Evolutionary conservation across 352 stramenopile genomes (phyloP).

Genomic region (Pythium guiyangense): DNA sequence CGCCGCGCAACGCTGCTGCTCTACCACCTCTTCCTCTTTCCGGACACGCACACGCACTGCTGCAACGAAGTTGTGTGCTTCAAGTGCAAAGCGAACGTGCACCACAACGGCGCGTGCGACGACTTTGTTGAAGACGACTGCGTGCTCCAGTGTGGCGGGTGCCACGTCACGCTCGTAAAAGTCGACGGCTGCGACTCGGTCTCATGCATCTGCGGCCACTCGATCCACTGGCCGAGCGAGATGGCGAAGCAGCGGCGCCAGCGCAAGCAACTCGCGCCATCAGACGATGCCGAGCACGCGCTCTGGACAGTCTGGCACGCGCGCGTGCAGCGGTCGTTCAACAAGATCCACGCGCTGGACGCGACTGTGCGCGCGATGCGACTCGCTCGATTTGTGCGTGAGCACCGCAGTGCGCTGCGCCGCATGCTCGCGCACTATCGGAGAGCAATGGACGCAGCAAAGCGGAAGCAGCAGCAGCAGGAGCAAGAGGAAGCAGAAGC

Average conservation of each 20-base stretch:
- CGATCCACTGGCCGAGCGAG: constrained; percentile 47
- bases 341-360: constrained; percentile 24
- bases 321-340: constrained; percentile 8
- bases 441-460: constrained; percentile 12
- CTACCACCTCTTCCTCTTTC: constrained; percentile 35
- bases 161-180: constrained; percentile 55
- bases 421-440: constrained; percentile 18
- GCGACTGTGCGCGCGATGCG: constrained; percentile 27
- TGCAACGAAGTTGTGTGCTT: constrained; percentile 45
- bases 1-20: constrained; percentile 46
- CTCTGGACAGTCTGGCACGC: constrained; percentile 31
- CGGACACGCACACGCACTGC: constrained; percentile 42
- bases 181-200: constrained; percentile 56
- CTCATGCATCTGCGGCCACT: constrained; percentile 42
- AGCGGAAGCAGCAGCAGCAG: constrained; percentile 12
- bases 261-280: constrained; percentile 36
- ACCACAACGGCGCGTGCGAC: constrained; percentile 41
- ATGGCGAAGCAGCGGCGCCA: constrained; percentile 44
- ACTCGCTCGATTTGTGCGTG: constrained; percentile 24
- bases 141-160: constrained; percentile 48
- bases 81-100: constrained; percentile 49
- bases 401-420: constrained; percentile 26
- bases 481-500: too few relatives aligned
- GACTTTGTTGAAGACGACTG: constrained; percentile 53
- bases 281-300: constrained; percentile 19